Evolutionary conservation across 2,329 filamentous ascomycete species (phyloP).

Genomic region (Akanthomyces dipterigenus): DNA sequence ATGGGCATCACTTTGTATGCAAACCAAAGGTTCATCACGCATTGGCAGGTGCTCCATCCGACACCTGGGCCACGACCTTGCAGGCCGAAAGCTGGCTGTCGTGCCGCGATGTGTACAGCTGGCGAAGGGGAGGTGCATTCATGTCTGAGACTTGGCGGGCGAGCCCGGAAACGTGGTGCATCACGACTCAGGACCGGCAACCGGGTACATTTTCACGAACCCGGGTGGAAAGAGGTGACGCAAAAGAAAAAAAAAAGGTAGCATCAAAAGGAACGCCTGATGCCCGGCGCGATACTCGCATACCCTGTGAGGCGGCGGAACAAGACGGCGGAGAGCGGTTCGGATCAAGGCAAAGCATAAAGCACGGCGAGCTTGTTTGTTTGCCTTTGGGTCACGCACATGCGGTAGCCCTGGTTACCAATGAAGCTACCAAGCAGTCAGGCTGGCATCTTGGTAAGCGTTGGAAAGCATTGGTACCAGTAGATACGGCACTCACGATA

Average conservation of each 20-base stretch:
- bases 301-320: not conserved
- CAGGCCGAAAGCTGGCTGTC: not conserved
- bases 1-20: not conserved
- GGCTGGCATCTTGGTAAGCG: not conserved
- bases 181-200: not conserved
- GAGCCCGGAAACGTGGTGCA: not conserved
- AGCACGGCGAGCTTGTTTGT: not conserved
- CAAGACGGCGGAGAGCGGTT: not conserved
- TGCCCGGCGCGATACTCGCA: not conserved
- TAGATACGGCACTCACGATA: not conserved
- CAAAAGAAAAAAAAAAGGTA: not conserved
- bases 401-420: not conserved
- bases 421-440: not conserved
- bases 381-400: not conserved
- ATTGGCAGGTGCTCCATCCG: not conserved
- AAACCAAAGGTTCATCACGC: not conserved
- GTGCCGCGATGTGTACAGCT: not conserved
- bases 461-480: not conserved
- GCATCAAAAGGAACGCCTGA: not conserved
- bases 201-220: not conserved
- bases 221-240: not conserved
- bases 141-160: slow-evolving; percentile 6
- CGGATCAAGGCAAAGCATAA: not conserved
- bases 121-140: not conserved
- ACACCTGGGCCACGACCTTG: not conserved